These are phyloP conservation scores for Gentiana straminea DNA, from an alignment of 257 asterid species.

Conservation along the genomic window DNA sequence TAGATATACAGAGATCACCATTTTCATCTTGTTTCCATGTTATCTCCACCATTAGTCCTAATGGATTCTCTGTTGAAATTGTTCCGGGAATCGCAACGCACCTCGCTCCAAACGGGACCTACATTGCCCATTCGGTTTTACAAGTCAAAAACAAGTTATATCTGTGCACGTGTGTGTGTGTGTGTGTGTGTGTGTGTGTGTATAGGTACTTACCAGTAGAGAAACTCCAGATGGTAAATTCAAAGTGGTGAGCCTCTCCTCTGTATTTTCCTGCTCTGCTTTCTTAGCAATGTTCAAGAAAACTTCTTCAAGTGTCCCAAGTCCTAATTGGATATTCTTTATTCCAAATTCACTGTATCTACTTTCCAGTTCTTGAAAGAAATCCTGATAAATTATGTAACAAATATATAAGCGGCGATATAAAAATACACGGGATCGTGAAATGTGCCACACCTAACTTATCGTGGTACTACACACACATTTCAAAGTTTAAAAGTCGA, in stretches of 20 bases:
- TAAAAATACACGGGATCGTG: too few relatives aligned
- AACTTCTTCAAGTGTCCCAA: constrained; percentile 33
- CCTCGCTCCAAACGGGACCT: constrained; percentile 22
- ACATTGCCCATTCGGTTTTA: neutral
- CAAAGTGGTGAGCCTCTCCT: constrained; percentile 8
- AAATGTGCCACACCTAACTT: too few relatives aligned
- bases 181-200: neutral
- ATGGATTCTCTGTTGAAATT: constrained; percentile 11
- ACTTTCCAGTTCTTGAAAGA: constrained; percentile 21
- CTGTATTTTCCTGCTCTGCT: constrained; percentile 24
- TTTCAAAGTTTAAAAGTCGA: too few relatives aligned
- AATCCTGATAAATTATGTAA: constrained; percentile 15
- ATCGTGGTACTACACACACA: too few relatives aligned
- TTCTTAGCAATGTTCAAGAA: constrained; percentile 24
- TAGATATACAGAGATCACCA: constrained; percentile 26
- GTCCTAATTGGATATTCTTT: constrained; percentile 20
- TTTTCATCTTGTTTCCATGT: constrained; percentile 26
- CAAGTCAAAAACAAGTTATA: neutral
- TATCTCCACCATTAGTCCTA: constrained; percentile 27
- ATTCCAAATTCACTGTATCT: constrained; percentile 20
- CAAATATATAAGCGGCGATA: neutral
- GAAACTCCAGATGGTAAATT: constrained; percentile 22
- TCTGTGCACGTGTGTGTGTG: neutral
- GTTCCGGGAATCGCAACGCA: constrained; percentile 22
- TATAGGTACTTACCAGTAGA: constrained; percentile 10